A percentile compares a stretch with the other conserved stretches of the same genome.
phyloP scores from a whole-genome alignment of 2,329 filamentous ascomycete species.

The Drechslerella stenobrocha region DNA sequence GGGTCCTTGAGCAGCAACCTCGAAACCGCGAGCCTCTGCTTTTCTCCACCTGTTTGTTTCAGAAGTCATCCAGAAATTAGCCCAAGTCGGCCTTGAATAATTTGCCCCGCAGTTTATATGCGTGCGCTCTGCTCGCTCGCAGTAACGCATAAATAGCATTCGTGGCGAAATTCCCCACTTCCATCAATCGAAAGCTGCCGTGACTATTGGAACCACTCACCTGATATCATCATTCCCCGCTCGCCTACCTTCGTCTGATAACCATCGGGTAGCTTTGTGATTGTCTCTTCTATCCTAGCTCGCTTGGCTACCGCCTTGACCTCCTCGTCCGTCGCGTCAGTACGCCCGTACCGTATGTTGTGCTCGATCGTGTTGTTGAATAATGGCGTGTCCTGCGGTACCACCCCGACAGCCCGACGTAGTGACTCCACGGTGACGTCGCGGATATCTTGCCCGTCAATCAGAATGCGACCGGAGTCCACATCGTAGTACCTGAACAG shows the following conservation, averaged over 20 bases:
- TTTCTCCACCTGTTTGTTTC: constrained; percentile 68
- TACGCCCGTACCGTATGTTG: constrained; percentile 89
- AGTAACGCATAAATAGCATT: too few species aligned
- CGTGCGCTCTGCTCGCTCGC: too few species aligned
- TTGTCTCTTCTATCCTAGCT: constrained; percentile 81
- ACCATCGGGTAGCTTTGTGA: constrained; percentile 78
- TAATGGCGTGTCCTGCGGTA: constrained; percentile 92
- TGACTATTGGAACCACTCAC: constrained; percentile 49
- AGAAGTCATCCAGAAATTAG: constrained; percentile 38
- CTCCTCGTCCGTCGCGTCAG: constrained; percentile 72
- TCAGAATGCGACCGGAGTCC: constrained; percentile 78
- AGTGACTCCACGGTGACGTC: constrained; percentile 80
- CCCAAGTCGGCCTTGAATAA: neutral
- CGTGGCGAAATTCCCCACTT: neutral
- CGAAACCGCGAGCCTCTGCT: constrained; percentile 84
- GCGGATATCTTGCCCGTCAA: constrained; percentile 90
- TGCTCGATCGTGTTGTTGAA: constrained; percentile 97
- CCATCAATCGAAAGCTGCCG: too few species aligned
- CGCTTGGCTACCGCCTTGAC: constrained; percentile 77
- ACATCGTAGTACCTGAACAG: constrained; percentile 95
- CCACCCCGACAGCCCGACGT: constrained; percentile 83
- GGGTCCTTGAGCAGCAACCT: constrained; percentile 85
- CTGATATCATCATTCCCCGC: constrained; percentile 93
- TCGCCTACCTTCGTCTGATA: constrained; percentile 92
- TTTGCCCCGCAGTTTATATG: constrained; percentile 11